Conservation (phyloP, 768 basidiomycete species). For the Agrocybe chaxingu region DNA sequence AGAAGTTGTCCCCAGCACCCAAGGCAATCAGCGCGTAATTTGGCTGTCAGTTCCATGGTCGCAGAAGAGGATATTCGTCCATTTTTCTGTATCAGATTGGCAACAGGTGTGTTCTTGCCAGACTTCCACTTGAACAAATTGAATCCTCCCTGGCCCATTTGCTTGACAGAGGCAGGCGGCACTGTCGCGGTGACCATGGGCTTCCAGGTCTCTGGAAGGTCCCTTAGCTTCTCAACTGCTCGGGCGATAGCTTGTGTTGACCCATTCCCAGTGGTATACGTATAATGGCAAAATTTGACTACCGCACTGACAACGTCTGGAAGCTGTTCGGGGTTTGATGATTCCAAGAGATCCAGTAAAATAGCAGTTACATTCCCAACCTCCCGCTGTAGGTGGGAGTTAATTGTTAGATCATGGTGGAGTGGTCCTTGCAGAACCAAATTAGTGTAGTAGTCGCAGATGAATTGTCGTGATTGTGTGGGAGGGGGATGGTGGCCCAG, state of each 20-base stretch:
- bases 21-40: constrained; percentile 22
- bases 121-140: neutral
- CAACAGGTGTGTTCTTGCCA: neutral
- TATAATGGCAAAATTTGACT: constrained; percentile 21
- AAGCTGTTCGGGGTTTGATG: constrained; percentile 5
- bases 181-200: neutral
- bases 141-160: constrained; percentile 1
- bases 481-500: constrained; percentile 19
- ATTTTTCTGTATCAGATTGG: neutral
- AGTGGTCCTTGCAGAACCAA: constrained; percentile 14
- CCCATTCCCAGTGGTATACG: constrained; percentile 19
- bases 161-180: neutral
- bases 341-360: constrained; percentile 15
- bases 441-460: constrained; percentile 21
- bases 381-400: constrained; percentile 17
- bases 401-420: constrained; percentile 6
- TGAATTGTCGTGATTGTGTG: constrained; percentile 10
- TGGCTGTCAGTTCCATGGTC: neutral
- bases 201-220: constrained; percentile 1
- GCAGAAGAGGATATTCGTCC: neutral
- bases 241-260: constrained; percentile 16
- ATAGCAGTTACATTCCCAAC: constrained; percentile 23
- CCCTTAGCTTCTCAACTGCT: constrained; percentile 12
- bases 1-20: constrained; percentile 27
- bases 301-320: constrained; percentile 16